phyloP scores from a whole-genome alignment of 2,329 filamentous ascomycete genomes.

The Lachnellula subtilissima region DNA sequence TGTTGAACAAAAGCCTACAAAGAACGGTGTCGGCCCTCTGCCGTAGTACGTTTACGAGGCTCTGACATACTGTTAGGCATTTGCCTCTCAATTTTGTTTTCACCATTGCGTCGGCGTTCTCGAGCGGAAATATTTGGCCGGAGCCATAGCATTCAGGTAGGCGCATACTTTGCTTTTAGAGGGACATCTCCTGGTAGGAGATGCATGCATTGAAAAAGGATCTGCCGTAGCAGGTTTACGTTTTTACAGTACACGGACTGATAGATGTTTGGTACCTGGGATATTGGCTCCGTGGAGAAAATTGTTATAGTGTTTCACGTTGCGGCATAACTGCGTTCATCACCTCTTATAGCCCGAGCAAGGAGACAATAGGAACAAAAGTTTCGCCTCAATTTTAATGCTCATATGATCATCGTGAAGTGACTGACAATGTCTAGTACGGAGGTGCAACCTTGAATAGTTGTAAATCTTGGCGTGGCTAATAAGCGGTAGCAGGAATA shows the following conservation, averaged over 20 bases:
- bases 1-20: background rate
- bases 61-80: too few relatives aligned
- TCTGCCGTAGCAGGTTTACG: background rate
- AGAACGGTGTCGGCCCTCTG: background rate
- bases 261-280: background rate
- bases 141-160: conserved; percentile 5
- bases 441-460: too few relatives aligned
- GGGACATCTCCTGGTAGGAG: background rate
- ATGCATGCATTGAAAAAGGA: background rate
- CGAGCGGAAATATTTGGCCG: background rate
- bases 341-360: too few relatives aligned
- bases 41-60: too few relatives aligned
- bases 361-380: background rate
- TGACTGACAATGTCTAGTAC: too few relatives aligned
- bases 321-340: too few relatives aligned
- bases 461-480: too few relatives aligned
- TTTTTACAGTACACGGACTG: background rate
- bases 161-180: conserved; percentile 1
- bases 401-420: too few relatives aligned
- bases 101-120: conserved; percentile 13
- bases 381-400: too few relatives aligned
- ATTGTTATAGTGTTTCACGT: background rate
- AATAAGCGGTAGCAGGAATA: too few relatives aligned
- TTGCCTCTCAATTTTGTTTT: background rate
- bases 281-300: background rate